Conservation (phyloP, 352 stramenopile genomes). For the Phytophthora sojae region DNA sequence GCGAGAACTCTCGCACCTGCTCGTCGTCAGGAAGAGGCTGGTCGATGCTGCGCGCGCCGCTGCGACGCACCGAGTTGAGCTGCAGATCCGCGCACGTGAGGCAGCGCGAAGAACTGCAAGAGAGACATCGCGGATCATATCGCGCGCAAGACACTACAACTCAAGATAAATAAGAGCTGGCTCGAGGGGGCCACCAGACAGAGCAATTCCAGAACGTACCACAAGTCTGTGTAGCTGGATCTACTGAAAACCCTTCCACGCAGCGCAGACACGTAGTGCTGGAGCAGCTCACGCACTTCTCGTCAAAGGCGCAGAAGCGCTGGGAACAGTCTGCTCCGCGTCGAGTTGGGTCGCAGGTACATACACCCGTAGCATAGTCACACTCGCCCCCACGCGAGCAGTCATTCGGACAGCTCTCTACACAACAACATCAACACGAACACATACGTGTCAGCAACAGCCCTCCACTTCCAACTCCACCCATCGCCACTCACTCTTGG, state of each 20-base stretch:
- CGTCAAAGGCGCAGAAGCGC: conserved; percentile 75
- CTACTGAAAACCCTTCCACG: conserved; percentile 87
- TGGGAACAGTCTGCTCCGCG: conserved; percentile 86
- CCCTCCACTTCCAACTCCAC: neutral
- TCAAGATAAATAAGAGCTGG: neutral
- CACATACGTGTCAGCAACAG: neutral
- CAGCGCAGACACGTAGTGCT: conserved; percentile 84
- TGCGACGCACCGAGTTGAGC: conserved; percentile 92
- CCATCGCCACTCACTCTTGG: conserved; percentile 65
- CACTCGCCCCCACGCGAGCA: conserved; percentile 90
- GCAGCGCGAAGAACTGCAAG: conserved; percentile 81
- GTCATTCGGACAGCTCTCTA: conserved; percentile 88
- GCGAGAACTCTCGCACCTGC: conserved; percentile 87
- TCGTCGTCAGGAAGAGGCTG: conserved; percentile 90
- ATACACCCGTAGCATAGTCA: conserved; percentile 90
- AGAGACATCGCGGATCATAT: conserved; percentile 93
- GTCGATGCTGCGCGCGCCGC: conserved; percentile 76
- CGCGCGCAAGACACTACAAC: conserved; percentile 75
- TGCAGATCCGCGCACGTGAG: conserved; percentile 91
- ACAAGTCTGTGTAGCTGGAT: conserved; percentile 71
- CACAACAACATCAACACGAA: conserved; percentile 4
- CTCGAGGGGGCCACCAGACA: neutral
- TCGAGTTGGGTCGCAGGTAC: conserved; percentile 76
- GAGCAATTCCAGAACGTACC: conserved; percentile 40
- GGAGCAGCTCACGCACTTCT: conserved; percentile 90